Percentiles rank a stretch among this genome's conserved stretches.
These are phyloP conservation scores for Calendula officinalis DNA, from an alignment of 129 eudicot species.

Conservation along the genomic window DNA sequence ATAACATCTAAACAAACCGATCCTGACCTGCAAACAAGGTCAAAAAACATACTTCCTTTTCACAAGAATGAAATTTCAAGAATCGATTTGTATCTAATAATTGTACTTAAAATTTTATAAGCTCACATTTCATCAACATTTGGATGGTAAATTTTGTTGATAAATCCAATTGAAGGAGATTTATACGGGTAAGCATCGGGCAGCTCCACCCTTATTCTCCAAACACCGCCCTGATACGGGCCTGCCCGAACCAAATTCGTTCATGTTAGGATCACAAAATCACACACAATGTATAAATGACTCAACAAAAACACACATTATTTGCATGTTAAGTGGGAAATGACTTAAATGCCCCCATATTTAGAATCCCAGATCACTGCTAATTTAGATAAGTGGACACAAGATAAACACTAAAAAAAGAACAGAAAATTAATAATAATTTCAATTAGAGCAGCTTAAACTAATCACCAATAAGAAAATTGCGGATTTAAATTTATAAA, in stretches of 20 bases:
- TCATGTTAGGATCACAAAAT: background rate
- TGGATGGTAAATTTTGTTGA: slow-evolving; percentile 87
- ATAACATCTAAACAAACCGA: slow-evolving; percentile 94
- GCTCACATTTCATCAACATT: slow-evolving; percentile 94
- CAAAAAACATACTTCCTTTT: background rate
- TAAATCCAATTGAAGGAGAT: slow-evolving; percentile 89
- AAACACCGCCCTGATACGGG: slow-evolving; percentile 85
- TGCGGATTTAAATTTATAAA: slow-evolving; percentile 4
- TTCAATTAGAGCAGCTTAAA: background rate
- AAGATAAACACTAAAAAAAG: background rate
- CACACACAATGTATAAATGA: slow-evolving; percentile 25
- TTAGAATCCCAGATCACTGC: background rate
- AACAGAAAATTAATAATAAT: background rate
- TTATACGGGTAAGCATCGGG: slow-evolving; percentile 79
- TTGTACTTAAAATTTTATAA: background rate
- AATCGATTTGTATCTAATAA: background rate
- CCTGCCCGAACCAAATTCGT: slow-evolving; percentile 42
- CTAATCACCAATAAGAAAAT: background rate
- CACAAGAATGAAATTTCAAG: background rate
- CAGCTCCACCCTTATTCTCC: slow-evolving; percentile 86
- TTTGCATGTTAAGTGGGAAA: background rate
- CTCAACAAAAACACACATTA: slow-evolving; percentile 22
- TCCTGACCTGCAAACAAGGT: slow-evolving; percentile 69
- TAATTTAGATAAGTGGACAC: background rate
- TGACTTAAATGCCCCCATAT: slow-evolving; percentile 11